phyloP scores from a whole-genome alignment of 2,329 filamentous ascomycete genomes.

The Ambrosiella beaveri region DNA sequence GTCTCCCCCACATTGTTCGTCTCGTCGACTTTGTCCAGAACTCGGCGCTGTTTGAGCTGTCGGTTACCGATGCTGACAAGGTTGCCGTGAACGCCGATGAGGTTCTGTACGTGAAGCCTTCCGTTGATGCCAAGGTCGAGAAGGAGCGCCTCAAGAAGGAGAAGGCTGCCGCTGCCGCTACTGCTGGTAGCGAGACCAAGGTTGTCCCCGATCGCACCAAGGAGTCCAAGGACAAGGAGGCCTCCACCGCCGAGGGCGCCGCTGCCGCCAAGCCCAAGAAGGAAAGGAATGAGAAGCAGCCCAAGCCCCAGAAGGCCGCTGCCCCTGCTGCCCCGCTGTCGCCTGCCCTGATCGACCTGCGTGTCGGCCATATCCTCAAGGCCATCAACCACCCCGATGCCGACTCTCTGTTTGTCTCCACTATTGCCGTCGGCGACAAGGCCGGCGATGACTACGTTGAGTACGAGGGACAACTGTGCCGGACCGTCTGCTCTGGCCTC shows the following conservation, averaged over 20 bases:
- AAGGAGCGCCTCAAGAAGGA: slow-evolving; percentile 96
- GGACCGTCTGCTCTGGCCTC: slow-evolving; percentile 91
- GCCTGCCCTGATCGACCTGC: slow-evolving; percentile 77
- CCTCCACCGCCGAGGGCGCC: slow-evolving; percentile 21
- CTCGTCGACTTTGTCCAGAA: slow-evolving; percentile 93
- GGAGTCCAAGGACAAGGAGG: slow-evolving; percentile 41
- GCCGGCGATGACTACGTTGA: slow-evolving; percentile 79
- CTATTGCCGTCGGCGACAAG: slow-evolving; percentile 82
- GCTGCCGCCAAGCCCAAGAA: slow-evolving; percentile 42
- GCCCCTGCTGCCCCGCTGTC: slow-evolving; percentile 60
- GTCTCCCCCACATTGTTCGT: slow-evolving; percentile 79
- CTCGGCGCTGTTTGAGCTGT: slow-evolving; percentile 54
- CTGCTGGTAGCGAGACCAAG: slow-evolving; percentile 32
- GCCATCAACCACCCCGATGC: slow-evolving; percentile 91
- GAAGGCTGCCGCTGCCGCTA: slow-evolving; percentile 54
- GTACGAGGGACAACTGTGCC: slow-evolving; percentile 77
- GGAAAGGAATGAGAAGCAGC: slow-evolving; percentile 80
- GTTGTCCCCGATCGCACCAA: slow-evolving; percentile 44
- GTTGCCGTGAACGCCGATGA: slow-evolving; percentile 62
- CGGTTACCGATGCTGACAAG: slow-evolving; percentile 55
- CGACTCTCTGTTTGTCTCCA: slow-evolving; percentile 88
- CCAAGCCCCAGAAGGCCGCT: slow-evolving; percentile 53
- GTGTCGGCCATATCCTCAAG: slow-evolving; percentile 94
- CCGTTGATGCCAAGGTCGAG: slow-evolving; percentile 80
- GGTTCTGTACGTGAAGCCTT: slow-evolving; percentile 74